Conservation (phyloP, 768 basidiomycete genomes). For the Mycena amicta region DNA sequence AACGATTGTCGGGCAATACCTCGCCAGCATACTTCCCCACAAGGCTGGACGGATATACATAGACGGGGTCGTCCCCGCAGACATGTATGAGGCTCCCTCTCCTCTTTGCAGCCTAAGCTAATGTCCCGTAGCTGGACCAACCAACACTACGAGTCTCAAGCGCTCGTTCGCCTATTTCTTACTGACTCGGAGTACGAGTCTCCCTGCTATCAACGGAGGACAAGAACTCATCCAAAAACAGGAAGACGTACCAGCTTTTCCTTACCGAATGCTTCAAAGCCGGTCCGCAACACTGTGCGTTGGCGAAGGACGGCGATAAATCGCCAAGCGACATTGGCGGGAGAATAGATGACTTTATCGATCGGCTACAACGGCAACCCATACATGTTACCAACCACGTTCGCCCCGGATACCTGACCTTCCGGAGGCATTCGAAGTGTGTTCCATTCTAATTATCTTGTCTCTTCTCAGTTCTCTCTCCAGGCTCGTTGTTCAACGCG, state of each 20-base stretch:
- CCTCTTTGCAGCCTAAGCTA: background rate
- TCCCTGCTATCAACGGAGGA: background rate
- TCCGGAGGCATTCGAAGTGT: constrained; percentile 20
- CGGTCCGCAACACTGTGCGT: constrained; percentile 9
- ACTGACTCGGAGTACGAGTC: constrained; percentile 14
- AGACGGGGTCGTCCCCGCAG: constrained; percentile 17
- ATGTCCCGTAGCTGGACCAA: constrained; percentile 14
- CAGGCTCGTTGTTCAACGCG: constrained; percentile 11
- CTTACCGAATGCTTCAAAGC: constrained; percentile 19
- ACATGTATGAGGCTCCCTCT: constrained; percentile 5
- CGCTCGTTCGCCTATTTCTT: constrained; percentile 15
- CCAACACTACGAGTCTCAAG: constrained; percentile 17
- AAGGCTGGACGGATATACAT: constrained; percentile 21
- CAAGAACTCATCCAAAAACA: background rate
- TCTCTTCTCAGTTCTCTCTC: background rate
- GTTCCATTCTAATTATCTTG: background rate
- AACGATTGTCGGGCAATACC: constrained; percentile 16
- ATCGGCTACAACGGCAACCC: constrained; percentile 13
- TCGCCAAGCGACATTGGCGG: constrained; percentile 8
- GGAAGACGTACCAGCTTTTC: constrained; percentile 21
- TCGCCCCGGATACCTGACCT: constrained; percentile 18
- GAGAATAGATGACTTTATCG: constrained; percentile 16
- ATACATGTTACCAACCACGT: constrained; percentile 12
- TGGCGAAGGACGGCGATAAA: constrained; percentile 2
- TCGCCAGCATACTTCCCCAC: constrained; percentile 22